Conservation (phyloP, 768 basidiomycete species). For the Tubosaeta sp. region DNA sequence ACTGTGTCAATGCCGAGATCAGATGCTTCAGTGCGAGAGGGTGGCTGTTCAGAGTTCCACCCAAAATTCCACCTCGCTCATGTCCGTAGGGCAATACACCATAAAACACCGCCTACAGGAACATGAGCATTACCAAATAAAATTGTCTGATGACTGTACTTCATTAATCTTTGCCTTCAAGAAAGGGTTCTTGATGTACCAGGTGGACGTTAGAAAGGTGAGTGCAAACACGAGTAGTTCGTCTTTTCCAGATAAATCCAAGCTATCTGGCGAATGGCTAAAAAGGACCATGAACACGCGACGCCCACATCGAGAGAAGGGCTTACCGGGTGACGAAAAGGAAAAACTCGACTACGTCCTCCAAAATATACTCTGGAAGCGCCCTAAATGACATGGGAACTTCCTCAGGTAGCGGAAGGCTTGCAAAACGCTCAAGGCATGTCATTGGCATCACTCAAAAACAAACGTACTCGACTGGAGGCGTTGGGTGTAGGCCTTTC, state of each 20-base stretch:
- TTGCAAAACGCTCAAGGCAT: slow-evolving; percentile 29
- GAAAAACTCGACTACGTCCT: slow-evolving; percentile 89
- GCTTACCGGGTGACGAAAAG: slow-evolving; percentile 78
- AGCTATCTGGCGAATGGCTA: slow-evolving; percentile 69
- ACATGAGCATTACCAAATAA: slow-evolving; percentile 1
- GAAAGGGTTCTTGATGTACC: slow-evolving; percentile 99
- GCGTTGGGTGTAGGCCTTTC: slow-evolving; percentile 66
- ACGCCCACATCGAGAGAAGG: background rate
- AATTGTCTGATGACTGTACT: slow-evolving; percentile 38
- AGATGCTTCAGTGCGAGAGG: slow-evolving; percentile 82
- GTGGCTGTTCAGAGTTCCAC: slow-evolving; percentile 78
- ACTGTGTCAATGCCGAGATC: slow-evolving; percentile 87
- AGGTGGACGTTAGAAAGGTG: slow-evolving; percentile 89
- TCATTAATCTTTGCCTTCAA: slow-evolving; percentile 95
- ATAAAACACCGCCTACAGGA: slow-evolving; percentile 63
- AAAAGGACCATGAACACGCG: slow-evolving; percentile 1
- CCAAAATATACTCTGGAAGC: slow-evolving; percentile 90
- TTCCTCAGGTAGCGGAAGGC: slow-evolving; percentile 80
- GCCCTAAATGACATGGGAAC: slow-evolving; percentile 82
- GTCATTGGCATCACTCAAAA: background rate
- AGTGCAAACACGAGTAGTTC: slow-evolving; percentile 84
- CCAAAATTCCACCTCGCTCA: slow-evolving; percentile 70
- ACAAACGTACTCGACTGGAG: slow-evolving; percentile 55
- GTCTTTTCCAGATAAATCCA: slow-evolving; percentile 80
- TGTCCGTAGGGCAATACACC: slow-evolving; percentile 64